phyloP scores from a whole-genome alignment of 805 yeast species.

The Candida palmyrensis region DNA sequence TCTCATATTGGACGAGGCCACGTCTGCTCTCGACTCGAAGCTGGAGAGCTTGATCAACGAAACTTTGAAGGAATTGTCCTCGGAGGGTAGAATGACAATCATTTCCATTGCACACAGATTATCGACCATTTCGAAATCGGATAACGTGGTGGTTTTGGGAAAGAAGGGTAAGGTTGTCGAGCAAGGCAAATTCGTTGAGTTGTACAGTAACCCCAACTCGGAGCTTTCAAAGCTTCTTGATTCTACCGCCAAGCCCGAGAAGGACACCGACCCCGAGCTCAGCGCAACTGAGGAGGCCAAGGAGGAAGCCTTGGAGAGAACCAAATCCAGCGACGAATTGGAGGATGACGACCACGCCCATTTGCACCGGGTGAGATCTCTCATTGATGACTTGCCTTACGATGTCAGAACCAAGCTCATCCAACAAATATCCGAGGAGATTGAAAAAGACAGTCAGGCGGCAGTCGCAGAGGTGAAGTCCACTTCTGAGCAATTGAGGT shows the following conservation, averaged over 20 bases:
- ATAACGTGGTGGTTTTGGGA: constrained; percentile 38
- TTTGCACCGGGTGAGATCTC: constrained; percentile 21
- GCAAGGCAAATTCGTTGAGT: constrained; percentile 33
- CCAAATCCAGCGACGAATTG: constrained; percentile 8
- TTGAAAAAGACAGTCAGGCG: constrained; percentile 2
- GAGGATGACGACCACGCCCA: constrained; percentile 10
- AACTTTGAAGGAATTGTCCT: constrained; percentile 32
- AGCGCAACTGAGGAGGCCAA: constrained; percentile 10
- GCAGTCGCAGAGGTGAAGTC: constrained; percentile 2
- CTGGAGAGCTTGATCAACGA: constrained; percentile 44
- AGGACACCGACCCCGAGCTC: constrained; percentile 4
- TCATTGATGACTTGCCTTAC: constrained; percentile 33
- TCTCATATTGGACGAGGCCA: constrained; percentile 64
- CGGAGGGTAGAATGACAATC: constrained; percentile 36
- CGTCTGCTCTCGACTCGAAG: constrained; percentile 54
- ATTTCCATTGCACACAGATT: constrained; percentile 42
- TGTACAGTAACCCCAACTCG: constrained; percentile 36
- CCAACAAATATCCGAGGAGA: constrained; percentile 18
- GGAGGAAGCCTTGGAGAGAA: constrained; percentile 16
- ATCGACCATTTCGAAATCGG: constrained; percentile 41
- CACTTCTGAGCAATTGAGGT: constrained; percentile 2
- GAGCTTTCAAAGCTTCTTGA: constrained; percentile 38
- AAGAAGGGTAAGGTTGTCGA: constrained; percentile 38
- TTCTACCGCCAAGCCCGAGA: constrained; percentile 17
- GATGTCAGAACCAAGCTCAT: constrained; percentile 26